Conservation (phyloP, 352 stramenopile genomes). For the Thalassiosira delicatula region DNA sequence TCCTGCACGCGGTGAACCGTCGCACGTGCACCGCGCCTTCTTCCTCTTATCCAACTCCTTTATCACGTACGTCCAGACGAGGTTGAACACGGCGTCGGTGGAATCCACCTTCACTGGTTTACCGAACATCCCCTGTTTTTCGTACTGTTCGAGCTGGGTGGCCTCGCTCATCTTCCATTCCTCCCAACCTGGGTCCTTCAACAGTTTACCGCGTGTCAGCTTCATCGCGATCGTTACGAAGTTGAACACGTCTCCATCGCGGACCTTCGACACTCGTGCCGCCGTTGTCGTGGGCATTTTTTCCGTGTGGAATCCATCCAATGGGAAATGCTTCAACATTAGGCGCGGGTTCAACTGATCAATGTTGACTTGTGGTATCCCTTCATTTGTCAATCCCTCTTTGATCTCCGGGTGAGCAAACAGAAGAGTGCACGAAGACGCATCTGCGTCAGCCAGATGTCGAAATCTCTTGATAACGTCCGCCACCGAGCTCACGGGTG, state of each 20-base stretch:
- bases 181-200: background rate
- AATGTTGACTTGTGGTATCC: slow-evolving; percentile 2
- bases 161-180: background rate
- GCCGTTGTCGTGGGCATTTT: background rate
- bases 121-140: slow-evolving; percentile 48
- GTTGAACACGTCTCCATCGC: background rate
- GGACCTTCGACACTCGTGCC: background rate
- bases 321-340: no score
- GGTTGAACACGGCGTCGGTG: slow-evolving; percentile 4
- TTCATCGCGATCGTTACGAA: background rate
- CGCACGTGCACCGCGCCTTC: slow-evolving; percentile 22
- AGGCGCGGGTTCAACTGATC: slow-evolving; percentile 1
- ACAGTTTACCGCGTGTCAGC: background rate
- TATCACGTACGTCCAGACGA: slow-evolving; percentile 26
- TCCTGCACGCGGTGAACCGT: slow-evolving; percentile 6
- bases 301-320: background rate
- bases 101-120: background rate
- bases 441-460: background rate
- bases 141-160: background rate
- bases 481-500: background rate
- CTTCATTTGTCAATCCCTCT: background rate
- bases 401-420: slow-evolving; percentile 9
- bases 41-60: slow-evolving; percentile 12
- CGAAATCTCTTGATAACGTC: background rate
- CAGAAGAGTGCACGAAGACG: background rate